Conservation (phyloP, 2,329 filamentous ascomycete species). For the Colletotrichum chlorophyti region DNA sequence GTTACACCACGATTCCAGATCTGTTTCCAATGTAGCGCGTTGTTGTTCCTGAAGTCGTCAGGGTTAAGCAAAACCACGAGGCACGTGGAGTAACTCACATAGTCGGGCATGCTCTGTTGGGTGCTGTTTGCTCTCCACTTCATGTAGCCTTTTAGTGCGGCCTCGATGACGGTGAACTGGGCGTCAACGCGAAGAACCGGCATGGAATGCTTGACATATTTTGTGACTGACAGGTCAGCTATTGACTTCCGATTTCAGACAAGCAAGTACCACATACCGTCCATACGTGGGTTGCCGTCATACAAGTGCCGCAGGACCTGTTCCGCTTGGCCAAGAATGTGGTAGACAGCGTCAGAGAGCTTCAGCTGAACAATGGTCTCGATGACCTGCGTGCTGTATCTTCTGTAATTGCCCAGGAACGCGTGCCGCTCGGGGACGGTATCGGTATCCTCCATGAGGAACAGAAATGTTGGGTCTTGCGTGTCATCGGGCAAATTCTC, state of each 20-base stretch:
- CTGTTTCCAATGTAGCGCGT: constrained; percentile 64
- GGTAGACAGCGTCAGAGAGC: constrained; percentile 82
- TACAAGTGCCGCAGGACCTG: constrained; percentile 78
- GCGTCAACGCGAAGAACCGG: constrained; percentile 84
- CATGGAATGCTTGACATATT: constrained; percentile 73
- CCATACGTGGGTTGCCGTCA: constrained; percentile 70
- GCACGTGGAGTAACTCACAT: constrained; percentile 20
- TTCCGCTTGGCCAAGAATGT: constrained; percentile 84
- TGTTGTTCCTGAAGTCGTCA: constrained; percentile 50
- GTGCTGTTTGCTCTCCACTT: constrained; percentile 67
- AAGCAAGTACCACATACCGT: constrained; percentile 54
- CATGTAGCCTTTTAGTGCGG: constrained; percentile 85
- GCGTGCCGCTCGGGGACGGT: constrained; percentile 92
- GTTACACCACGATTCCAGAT: constrained; percentile 75
- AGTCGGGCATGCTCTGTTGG: constrained; percentile 29
- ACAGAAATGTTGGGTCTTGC: constrained; percentile 78
- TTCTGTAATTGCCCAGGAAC: constrained; percentile 92
- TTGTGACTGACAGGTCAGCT: constrained; percentile 48
- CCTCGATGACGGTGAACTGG: constrained; percentile 88
- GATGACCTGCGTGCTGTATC: constrained; percentile 87
- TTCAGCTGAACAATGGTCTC: constrained; percentile 85
- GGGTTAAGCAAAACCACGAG: no score
- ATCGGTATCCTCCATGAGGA: constrained; percentile 92
- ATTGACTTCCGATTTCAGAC: not conserved
- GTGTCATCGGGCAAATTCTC: constrained; percentile 85